These are phyloP conservation scores for Amanita polypyramis DNA, from an alignment of 768 basidiomycete species.

Conservation along the genomic window DNA sequence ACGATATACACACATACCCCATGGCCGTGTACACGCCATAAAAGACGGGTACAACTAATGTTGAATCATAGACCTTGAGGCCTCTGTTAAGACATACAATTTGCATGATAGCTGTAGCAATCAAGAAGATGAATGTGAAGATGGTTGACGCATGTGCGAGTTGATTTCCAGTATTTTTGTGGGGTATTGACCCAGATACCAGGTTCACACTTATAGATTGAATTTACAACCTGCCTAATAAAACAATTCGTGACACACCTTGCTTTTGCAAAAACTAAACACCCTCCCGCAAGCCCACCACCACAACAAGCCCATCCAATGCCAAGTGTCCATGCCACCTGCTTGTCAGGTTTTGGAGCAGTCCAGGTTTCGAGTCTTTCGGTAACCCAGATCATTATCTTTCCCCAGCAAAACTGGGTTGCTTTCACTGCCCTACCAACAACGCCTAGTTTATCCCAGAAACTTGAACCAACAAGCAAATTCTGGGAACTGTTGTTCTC, in stretches of 20 bases:
- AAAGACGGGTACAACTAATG: constrained; percentile 88
- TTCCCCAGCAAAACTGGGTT: constrained; percentile 30
- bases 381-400: constrained; percentile 40
- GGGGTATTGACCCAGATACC: constrained; percentile 64
- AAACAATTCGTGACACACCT: constrained; percentile 32
- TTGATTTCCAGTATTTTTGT: constrained; percentile 77
- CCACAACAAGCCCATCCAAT: constrained; percentile 93
- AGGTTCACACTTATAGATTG: constrained; percentile 57
- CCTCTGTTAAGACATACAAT: constrained; percentile 89
- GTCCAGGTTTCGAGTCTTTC: constrained; percentile 68
- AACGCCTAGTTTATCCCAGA: constrained; percentile 6
- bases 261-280: constrained; percentile 73
- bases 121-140: constrained; percentile 60
- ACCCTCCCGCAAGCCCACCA: constrained; percentile 82
- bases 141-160: constrained; percentile 77
- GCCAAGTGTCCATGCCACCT: constrained; percentile 83
- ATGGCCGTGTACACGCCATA: constrained; percentile 86
- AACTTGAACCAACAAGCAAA: not conserved
- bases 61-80: constrained; percentile 83
- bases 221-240: not conserved
- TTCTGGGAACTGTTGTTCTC: constrained; percentile 4
- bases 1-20: constrained; percentile 36
- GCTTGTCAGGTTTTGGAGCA: constrained; percentile 71
- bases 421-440: constrained; percentile 16
- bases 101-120: constrained; percentile 74